Conservation (phyloP, 192 early-diverging fungal genomes). For the Spinellus fusiger region DNA sequence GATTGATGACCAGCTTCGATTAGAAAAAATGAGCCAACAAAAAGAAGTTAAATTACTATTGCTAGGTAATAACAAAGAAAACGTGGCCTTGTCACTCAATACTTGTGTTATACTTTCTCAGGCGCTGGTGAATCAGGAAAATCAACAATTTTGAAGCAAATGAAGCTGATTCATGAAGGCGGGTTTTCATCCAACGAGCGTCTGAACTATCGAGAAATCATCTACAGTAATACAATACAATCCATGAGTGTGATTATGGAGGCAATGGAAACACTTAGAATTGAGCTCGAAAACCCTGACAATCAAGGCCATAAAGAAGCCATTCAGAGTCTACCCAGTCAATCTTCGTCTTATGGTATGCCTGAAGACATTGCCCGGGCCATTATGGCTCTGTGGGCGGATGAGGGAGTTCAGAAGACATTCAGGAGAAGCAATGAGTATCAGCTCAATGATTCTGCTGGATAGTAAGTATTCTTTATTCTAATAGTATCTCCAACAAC, state of each 20-base stretch:
- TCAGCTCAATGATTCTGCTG: constrained; percentile 94
- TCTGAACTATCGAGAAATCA: constrained; percentile 90
- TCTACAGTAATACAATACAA: constrained; percentile 92
- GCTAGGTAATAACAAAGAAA: constrained; percentile 47
- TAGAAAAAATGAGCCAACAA: constrained; percentile 68
- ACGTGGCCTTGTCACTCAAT: constrained; percentile 5
- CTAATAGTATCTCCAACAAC: background rate
- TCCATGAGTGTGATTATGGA: constrained; percentile 91
- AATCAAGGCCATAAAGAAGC: constrained; percentile 64
- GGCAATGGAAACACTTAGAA: constrained; percentile 88
- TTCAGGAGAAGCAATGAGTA: constrained; percentile 83
- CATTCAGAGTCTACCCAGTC: constrained; percentile 70
- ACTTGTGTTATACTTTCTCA: constrained; percentile 14
- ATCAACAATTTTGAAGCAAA: constrained; percentile 97
- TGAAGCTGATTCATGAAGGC: constrained; percentile 95
- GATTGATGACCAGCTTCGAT: constrained; percentile 83
- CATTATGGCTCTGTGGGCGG: constrained; percentile 77
- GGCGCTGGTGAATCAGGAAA: constrained; percentile 97
- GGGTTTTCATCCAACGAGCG: constrained; percentile 87
- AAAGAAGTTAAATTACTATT: constrained; percentile 97
- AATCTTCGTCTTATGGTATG: constrained; percentile 80
- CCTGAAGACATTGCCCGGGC: constrained; percentile 71
- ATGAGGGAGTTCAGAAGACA: constrained; percentile 73
- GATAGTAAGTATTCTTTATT: constrained; percentile 57
- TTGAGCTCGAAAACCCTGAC: constrained; percentile 59